Conservation (phyloP, 2,329 filamentous ascomycete genomes). For the Fusarium graminum region DNA sequence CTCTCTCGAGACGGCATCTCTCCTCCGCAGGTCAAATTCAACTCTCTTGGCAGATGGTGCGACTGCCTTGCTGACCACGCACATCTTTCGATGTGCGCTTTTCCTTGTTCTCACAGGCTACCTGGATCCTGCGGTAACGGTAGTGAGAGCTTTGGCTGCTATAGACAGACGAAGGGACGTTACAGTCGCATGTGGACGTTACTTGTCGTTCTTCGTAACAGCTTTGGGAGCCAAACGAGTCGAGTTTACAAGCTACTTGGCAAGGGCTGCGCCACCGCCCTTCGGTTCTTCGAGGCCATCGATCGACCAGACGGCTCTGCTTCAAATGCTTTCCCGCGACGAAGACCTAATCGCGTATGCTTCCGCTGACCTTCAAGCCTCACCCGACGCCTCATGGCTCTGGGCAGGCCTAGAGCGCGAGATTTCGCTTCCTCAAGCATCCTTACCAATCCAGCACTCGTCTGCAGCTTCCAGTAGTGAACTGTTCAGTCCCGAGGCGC, state of each 20-base stretch:
- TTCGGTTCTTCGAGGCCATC: slow-evolving; percentile 51
- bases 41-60: slow-evolving; percentile 73
- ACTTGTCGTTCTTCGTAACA: slow-evolving; percentile 84
- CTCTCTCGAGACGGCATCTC: slow-evolving; percentile 81
- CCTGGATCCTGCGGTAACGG: slow-evolving; percentile 77
- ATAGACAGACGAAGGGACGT: slow-evolving; percentile 79
- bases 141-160: slow-evolving; percentile 77
- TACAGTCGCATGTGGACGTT: slow-evolving; percentile 83
- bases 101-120: slow-evolving; percentile 82
- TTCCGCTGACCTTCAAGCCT: slow-evolving; percentile 87
- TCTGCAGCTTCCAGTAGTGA: slow-evolving; percentile 52
- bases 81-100: slow-evolving; percentile 88
- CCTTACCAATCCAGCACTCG: slow-evolving; percentile 28
- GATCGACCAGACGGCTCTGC: slow-evolving; percentile 51
- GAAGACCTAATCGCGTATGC: slow-evolving; percentile 91
- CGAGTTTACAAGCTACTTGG: slow-evolving; percentile 59
- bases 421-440: slow-evolving; percentile 48
- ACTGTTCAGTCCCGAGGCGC: slow-evolving; percentile 61
- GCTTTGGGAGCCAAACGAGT: slow-evolving; percentile 69
- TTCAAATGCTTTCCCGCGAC: slow-evolving; percentile 65
- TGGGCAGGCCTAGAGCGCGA: slow-evolving; percentile 76
- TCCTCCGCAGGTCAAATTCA: slow-evolving; percentile 75
- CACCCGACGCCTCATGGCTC: slow-evolving; percentile 83
- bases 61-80: slow-evolving; percentile 81
- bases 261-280: slow-evolving; percentile 51